A percentile compares a stretch with the other conserved stretches of the same genome.
These are phyloP conservation scores for Penicillium occitanis DNA, from an alignment of 2,329 filamentous ascomycete genomes.

Conservation along the genomic window DNA sequence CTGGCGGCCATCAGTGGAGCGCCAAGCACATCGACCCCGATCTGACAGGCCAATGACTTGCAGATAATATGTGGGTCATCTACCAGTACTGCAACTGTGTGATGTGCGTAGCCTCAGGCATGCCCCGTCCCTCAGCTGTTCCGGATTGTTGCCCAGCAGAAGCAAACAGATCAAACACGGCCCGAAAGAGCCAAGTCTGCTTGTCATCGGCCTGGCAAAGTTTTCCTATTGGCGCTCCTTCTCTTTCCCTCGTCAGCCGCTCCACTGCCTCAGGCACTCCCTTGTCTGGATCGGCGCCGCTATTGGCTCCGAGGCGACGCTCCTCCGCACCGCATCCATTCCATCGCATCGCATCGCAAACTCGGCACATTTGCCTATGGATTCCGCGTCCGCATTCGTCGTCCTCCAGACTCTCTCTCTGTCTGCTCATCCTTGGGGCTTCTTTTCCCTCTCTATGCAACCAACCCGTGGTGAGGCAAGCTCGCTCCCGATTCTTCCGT, in stretches of 20 bases:
- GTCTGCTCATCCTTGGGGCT: background rate
- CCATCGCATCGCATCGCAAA: constrained; percentile 18
- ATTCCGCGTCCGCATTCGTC: constrained; percentile 19
- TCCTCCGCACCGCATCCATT: constrained; percentile 17
- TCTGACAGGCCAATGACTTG: constrained; percentile 1
- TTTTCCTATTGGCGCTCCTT: constrained; percentile 15
- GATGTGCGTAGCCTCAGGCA: constrained; percentile 12
- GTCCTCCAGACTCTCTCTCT: constrained; percentile 5
- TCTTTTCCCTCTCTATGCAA: constrained; percentile 1
- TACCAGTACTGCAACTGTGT: background rate
- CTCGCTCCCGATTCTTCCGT: constrained; percentile 7
- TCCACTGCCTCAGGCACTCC: constrained; percentile 20
- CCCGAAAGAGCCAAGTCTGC: background rate
- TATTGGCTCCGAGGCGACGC: constrained; percentile 8
- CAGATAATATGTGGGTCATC: background rate
- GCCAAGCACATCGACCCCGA: background rate
- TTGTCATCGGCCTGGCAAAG: constrained; percentile 9
- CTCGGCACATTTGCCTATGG: constrained; percentile 4
- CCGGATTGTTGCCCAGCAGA: constrained; percentile 8
- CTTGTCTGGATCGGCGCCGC: constrained; percentile 1
- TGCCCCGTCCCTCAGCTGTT: constrained; percentile 1
- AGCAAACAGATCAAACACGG: background rate
- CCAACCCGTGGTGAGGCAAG: constrained; percentile 8
- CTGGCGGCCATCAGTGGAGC: background rate
- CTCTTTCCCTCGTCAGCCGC: constrained; percentile 8